Conservation (phyloP, 257 asterid genomes). For the Solanum microdontum region DNA sequence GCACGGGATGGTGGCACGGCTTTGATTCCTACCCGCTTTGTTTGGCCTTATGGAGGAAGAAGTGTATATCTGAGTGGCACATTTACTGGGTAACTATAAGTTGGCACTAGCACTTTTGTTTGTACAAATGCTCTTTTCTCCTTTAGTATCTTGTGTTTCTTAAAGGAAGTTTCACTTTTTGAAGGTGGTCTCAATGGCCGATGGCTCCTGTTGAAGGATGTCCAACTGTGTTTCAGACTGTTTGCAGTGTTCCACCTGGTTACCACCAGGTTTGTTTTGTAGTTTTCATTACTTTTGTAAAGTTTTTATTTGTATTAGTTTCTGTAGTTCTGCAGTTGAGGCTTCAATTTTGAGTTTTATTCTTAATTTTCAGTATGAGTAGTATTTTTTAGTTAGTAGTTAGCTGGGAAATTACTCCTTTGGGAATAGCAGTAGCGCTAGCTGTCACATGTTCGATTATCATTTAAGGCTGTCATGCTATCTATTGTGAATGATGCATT, state of each 20-base stretch:
- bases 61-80: constrained; percentile 68
- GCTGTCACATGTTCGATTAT: background rate
- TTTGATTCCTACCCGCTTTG: constrained; percentile 60
- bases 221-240: constrained; percentile 67
- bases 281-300: constrained; percentile 1
- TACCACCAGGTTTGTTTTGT: constrained; percentile 63
- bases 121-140: background rate
- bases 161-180: background rate
- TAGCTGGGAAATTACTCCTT: background rate
- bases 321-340: background rate
- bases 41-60: constrained; percentile 90
- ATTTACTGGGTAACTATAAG: constrained; percentile 54
- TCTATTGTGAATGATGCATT: background rate
- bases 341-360: background rate
- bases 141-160: background rate
- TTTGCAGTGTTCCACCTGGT: constrained; percentile 71
- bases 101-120: background rate
- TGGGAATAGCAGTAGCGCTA: background rate
- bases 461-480: background rate
- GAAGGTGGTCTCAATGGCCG: constrained; percentile 80
- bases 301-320: background rate
- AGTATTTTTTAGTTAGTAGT: background rate
- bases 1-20: constrained; percentile 29
- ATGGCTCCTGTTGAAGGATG: constrained; percentile 88
- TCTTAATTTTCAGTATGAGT: background rate